phyloP scores from a whole-genome alignment of 305 asterid genomes.

The Caryopteris hybrid region DNA sequence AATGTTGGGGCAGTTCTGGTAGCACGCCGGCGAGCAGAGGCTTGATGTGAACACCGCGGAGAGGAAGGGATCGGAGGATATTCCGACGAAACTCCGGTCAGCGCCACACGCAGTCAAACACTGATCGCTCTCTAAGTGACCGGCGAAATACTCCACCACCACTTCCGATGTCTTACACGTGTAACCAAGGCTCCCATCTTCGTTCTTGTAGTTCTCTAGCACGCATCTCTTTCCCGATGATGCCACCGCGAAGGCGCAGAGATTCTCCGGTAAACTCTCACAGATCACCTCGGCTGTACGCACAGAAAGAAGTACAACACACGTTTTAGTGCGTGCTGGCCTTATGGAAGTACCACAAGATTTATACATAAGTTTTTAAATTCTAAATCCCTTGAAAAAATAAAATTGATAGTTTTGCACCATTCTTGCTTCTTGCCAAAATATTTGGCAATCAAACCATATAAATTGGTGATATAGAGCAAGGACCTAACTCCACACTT shows the following conservation, averaged over 20 bases:
- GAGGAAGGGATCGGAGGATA: slow-evolving; percentile 66
- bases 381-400: too few relatives aligned
- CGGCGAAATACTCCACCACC: slow-evolving; percentile 41
- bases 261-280: slow-evolving; percentile 40
- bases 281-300: slow-evolving; percentile 46
- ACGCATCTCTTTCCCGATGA: slow-evolving; percentile 67
- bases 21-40: slow-evolving; percentile 61
- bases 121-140: slow-evolving; percentile 49
- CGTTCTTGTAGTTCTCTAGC: slow-evolving; percentile 39
- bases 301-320: neutral
- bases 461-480: too few relatives aligned
- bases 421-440: too few relatives aligned
- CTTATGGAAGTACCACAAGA: too few relatives aligned
- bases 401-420: too few relatives aligned
- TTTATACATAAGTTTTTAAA: too few relatives aligned
- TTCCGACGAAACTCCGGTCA: slow-evolving; percentile 51
- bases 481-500: too few relatives aligned
- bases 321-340: neutral
- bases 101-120: slow-evolving; percentile 62
- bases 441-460: too few relatives aligned
- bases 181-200: slow-evolving; percentile 27
- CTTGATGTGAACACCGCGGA: slow-evolving; percentile 33
- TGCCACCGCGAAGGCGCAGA: slow-evolving; percentile 49
- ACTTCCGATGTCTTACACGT: slow-evolving; percentile 54
- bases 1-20: slow-evolving; percentile 57